A percentile compares a stretch with the other conserved stretches of the same genome.
Conservation (phyloP, 192 early-diverging fungal species). For the Jimgerdemannia lactiflua region DNA sequence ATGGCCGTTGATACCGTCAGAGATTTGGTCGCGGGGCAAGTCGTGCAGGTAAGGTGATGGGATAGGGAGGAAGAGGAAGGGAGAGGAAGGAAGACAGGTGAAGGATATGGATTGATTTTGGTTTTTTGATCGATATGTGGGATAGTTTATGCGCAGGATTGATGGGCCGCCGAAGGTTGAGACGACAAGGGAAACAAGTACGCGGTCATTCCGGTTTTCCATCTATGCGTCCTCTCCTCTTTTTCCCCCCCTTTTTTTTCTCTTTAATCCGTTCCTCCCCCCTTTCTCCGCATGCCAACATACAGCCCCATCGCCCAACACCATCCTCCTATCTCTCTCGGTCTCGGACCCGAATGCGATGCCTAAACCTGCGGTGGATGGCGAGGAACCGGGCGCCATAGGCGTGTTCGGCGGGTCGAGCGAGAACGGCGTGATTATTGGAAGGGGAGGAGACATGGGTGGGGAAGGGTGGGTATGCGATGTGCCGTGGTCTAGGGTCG, state of each 20-base stretch:
- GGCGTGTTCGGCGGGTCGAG: conserved; percentile 47
- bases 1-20: conserved; percentile 52
- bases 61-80: conserved; percentile 12
- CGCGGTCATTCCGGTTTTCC: background rate
- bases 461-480: background rate
- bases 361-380: too few relatives aligned
- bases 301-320: background rate
- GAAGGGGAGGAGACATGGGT: conserved; percentile 1
- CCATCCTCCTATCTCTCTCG: background rate
- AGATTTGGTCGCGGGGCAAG: conserved; percentile 46
- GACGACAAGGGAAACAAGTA: background rate
- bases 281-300: background rate
- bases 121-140: conserved; percentile 3
- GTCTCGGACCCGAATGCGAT: background rate
- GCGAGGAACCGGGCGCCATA: background rate
- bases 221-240: background rate
- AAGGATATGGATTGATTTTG: background rate
- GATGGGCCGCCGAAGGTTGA: background rate
- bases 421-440: conserved; percentile 53
- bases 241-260: too few relatives aligned
- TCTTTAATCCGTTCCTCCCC: background rate
- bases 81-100: conserved; percentile 12
- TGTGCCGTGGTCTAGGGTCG: background rate
- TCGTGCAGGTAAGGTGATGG: conserved; percentile 39
- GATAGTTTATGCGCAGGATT: conserved; percentile 25